Conservation (phyloP, 495 filamentous ascomycete species). For the Aspergillus conjunctus region DNA sequence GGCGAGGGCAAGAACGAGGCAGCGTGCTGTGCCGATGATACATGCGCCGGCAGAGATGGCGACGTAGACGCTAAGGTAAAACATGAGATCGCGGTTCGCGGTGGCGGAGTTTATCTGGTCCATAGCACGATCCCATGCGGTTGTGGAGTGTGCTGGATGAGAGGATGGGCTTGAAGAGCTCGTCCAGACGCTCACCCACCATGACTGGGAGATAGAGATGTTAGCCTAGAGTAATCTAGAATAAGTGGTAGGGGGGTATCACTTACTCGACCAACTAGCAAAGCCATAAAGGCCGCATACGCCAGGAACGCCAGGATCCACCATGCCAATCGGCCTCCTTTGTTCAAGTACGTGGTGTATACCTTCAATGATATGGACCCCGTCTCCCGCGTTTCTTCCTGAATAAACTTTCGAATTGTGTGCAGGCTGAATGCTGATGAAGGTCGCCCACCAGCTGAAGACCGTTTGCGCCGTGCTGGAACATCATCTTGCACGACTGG, state of each 20-base stretch:
- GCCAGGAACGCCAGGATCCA: conserved; percentile 59
- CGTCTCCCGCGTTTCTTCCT: conserved; percentile 66
- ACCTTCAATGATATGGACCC: conserved; percentile 62
- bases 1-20: conserved; percentile 56
- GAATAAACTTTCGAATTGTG: conserved; percentile 62
- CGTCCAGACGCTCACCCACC: conserved; percentile 72
- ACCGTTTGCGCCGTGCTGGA: conserved; percentile 14
- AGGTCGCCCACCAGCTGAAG: conserved; percentile 14
- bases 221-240: conserved; percentile 6
- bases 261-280: conserved; percentile 53
- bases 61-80: conserved; percentile 69
- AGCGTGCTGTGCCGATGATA: conserved; percentile 58
- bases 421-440: conserved; percentile 17
- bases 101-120: conserved; percentile 3
- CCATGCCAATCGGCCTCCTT: conserved; percentile 62
- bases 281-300: conserved; percentile 52
- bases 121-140: neutral
- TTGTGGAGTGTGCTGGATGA: neutral
- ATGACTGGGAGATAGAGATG: conserved; percentile 46
- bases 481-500: conserved; percentile 6
- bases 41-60: conserved; percentile 59
- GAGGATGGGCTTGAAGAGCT: conserved; percentile 28
- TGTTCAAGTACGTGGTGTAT: conserved; percentile 63
- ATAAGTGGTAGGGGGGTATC: neutral
- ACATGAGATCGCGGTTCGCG: conserved; percentile 31